These are phyloP conservation scores for Colletotrichum camelliae DNA, from an alignment of 2,329 filamentous ascomycete species.

Conservation along the genomic window DNA sequence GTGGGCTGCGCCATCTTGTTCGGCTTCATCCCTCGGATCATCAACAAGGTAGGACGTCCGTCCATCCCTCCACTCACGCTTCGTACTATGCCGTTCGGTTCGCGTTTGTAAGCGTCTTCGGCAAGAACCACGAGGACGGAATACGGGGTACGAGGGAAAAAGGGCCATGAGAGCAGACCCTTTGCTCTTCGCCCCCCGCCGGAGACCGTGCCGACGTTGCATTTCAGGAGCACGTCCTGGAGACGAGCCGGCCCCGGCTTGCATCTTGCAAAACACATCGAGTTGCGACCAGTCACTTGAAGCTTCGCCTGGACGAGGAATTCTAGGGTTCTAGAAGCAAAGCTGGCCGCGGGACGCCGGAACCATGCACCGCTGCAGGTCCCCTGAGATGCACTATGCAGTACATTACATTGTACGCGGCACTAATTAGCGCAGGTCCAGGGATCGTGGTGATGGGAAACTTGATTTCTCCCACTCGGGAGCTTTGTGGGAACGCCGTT, in stretches of 20 bases:
- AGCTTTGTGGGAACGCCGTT: not conserved
- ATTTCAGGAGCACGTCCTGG: slow-evolving; percentile 9
- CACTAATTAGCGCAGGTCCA: slow-evolving; percentile 16
- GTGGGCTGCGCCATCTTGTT: not conserved
- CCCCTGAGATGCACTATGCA: not conserved
- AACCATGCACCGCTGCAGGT: not conserved
- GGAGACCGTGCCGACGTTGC: not conserved
- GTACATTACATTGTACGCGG: not conserved
- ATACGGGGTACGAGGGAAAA: not conserved
- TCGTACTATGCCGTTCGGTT: not conserved
- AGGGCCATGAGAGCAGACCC: not conserved
- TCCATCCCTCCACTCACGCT: not conserved
- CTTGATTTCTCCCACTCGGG: not conserved
- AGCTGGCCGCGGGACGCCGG: not conserved
- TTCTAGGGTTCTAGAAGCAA: not conserved
- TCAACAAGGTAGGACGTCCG: not conserved
- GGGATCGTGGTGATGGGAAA: not conserved
- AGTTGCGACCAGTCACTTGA: not conserved
- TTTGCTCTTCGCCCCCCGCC: not conserved
- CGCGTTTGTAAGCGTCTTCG: not conserved
- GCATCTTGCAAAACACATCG: not conserved
- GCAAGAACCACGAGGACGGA: not conserved
- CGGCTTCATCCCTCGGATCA: not conserved
- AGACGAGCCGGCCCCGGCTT: not conserved
- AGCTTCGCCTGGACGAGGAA: not conserved